Evolutionary conservation across 2,329 filamentous ascomycete genomes (phyloP).

Genomic region (Epichloe festucae): DNA sequence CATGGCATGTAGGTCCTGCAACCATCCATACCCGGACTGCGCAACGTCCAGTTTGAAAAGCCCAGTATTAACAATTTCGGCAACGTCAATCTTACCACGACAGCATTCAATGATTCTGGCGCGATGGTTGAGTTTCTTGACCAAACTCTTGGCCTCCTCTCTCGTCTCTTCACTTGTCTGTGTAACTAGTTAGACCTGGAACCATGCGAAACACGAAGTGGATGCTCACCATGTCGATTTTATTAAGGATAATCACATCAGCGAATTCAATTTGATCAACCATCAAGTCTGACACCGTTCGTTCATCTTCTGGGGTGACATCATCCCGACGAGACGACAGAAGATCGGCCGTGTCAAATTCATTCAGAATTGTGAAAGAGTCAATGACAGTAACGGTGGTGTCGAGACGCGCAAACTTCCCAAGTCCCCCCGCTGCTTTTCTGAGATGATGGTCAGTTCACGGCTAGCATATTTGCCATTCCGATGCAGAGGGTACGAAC

Average conservation of each 20-base stretch:
- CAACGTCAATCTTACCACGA: slow-evolving; percentile 46
- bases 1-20: slow-evolving; percentile 57
- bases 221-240: slow-evolving; percentile 45
- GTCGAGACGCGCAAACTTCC: slow-evolving; percentile 53
- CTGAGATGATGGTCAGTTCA: slow-evolving; percentile 11
- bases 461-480: background rate
- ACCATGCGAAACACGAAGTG: background rate
- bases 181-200: background rate
- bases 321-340: slow-evolving; percentile 51
- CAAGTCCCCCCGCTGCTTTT: slow-evolving; percentile 52
- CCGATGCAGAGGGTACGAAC: slow-evolving; percentile 10
- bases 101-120: slow-evolving; percentile 51
- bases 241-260: slow-evolving; percentile 60
- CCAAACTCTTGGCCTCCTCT: slow-evolving; percentile 34
- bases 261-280: slow-evolving; percentile 70
- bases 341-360: slow-evolving; percentile 59
- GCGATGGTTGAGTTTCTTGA: slow-evolving; percentile 51
- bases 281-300: slow-evolving; percentile 63
- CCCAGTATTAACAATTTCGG: slow-evolving; percentile 51
- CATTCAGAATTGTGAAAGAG: slow-evolving; percentile 58
- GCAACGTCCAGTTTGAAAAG: slow-evolving; percentile 53
- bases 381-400: slow-evolving; percentile 63
- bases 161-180: slow-evolving; percentile 28
- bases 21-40: slow-evolving; percentile 53
- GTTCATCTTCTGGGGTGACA: slow-evolving; percentile 53